Base-by-base conservation (phyloP, 2,329 filamentous ascomycete genomes). In the Harringtonia lauricola region DNA sequence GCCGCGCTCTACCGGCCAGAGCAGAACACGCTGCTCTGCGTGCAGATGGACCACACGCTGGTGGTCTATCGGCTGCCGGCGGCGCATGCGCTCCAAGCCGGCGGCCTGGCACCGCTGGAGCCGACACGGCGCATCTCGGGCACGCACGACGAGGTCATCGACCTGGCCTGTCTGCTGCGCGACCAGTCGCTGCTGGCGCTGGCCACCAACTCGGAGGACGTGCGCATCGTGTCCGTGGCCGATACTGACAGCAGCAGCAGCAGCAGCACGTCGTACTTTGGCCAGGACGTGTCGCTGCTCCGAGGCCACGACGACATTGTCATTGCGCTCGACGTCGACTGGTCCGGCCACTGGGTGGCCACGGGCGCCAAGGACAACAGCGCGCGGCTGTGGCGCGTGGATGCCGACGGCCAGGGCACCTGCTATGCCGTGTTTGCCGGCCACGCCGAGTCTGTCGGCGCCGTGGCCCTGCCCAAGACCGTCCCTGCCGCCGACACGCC, bases 351-450 rank as follows among this genome's bases (percentile, higher is more conserved):
- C 59, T 98, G 92, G 92, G 76, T 98, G 33, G 90, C 84, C 13
- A 96, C 92, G 2, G 92, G 90, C 42, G 86, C 92, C 19, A 98
- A 98, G 64, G 92, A 98, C 60, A 98, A 96, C 57, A 92, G 85
- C 3, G 92, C 90, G 17, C 81, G 85, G 51, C 65, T 98, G 30
- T 98, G 92, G 92, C 75, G 83, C 42, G 68, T 98, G 22, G 90
- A 39, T n/a, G 33, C 15, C 12, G 13, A 14, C 1, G 33, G 18
- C 15, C 22, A 12, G 26, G 72, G 71, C 47, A 48, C 47, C 2
- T 65, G 64, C 47, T 63, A 71, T 26, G 60, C 61, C 2, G 63
- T 65, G 36, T 88, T 96, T 51, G 86, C 86, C 1, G 92, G 94
- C 12, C 92, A 98, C 57, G 87, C 92, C 4, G 90, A 96, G 64